A percentile compares a stretch with the other conserved stretches of the same genome.
phyloP scores from a whole-genome alignment of 371 early-diverging fungal genomes.

The Mortierella sp. region DNA sequence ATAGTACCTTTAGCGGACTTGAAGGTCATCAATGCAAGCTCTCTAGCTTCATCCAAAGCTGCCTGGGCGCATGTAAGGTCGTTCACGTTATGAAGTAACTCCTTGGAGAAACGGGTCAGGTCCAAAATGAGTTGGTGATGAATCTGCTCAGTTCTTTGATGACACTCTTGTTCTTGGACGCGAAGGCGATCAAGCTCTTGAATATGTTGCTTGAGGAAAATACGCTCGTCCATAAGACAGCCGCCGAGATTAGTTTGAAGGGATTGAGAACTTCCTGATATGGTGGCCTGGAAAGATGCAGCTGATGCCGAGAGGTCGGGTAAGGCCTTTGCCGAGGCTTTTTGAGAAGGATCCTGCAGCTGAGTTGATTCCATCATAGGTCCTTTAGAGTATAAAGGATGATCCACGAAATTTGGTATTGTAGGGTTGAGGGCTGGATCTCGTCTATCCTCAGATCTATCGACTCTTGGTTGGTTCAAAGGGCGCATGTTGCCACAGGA shows the following conservation, averaged over 20 bases:
- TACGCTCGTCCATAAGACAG: conserved; percentile 36
- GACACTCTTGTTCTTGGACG: conserved; percentile 15
- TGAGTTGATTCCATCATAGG: neutral
- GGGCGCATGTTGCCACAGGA: neutral
- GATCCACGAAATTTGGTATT: neutral
- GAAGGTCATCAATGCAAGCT: conserved; percentile 20
- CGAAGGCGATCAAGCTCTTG: conserved; percentile 30
- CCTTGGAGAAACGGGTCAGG: conserved; percentile 25
- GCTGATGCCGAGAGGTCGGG: conserved; percentile 8
- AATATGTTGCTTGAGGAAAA: conserved; percentile 45
- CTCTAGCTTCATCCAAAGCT: conserved; percentile 31
- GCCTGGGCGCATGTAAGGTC: conserved; percentile 44
- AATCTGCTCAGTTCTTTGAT: conserved; percentile 19
- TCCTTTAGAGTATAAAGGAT: neutral
- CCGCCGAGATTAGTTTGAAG: conserved; percentile 27
- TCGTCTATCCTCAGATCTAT: neutral
- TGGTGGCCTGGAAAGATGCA: conserved; percentile 35
- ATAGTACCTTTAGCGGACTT: neutral
- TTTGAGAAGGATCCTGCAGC: neutral
- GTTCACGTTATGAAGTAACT: conserved; percentile 28
- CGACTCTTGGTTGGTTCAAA: neutral
- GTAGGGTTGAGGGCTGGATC: neutral
- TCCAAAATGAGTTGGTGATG: conserved; percentile 24
- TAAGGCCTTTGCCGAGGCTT: neutral
- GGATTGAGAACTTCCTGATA: conserved; percentile 33